Conservation (phyloP, 1,284 basidiomycete species). For the Pulveroboletus sp. region DNA sequence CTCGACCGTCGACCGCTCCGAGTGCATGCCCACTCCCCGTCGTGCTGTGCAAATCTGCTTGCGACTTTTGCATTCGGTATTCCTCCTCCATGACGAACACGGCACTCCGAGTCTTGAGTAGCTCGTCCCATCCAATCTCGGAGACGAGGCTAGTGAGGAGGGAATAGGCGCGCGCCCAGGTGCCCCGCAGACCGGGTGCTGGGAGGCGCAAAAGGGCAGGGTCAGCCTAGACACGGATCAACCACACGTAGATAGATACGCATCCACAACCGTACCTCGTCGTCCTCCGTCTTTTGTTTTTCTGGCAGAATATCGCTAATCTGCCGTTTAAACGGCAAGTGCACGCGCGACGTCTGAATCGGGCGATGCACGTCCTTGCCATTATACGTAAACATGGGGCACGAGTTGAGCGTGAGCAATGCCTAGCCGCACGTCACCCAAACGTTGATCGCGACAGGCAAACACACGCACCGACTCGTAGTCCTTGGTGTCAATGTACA, state of each 20-base stretch:
- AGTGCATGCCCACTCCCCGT: background rate
- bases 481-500: constrained; percentile 89
- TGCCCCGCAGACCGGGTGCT: constrained; percentile 91
- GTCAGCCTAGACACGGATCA: constrained; percentile 63
- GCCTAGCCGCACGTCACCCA: constrained; percentile 48
- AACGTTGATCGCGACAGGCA: background rate
- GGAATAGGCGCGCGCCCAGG: constrained; percentile 93
- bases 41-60: constrained; percentile 52
- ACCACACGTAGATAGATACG: too few relatives aligned
- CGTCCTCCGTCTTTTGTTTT: constrained; percentile 74
- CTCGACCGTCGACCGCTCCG: constrained; percentile 19
- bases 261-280: constrained; percentile 58
- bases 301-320: constrained; percentile 84
- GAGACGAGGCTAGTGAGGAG: constrained; percentile 88
- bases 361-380: constrained; percentile 92
- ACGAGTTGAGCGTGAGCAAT: constrained; percentile 94
- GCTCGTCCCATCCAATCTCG: constrained; percentile 98
- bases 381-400: constrained; percentile 99
- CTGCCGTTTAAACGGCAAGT: constrained; percentile 84
- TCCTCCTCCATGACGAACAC: constrained; percentile 99
- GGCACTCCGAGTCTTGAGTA: constrained; percentile 87
- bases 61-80: constrained; percentile 85
- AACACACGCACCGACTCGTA: constrained; percentile 67
- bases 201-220: constrained; percentile 91
- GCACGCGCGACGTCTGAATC: constrained; percentile 80